A percentile compares a stretch with the other conserved stretches of the same genome.
Evolutionary conservation across 164 flowering plant genomes (phyloP).

Genomic region (Taxillus chinensis): DNA sequence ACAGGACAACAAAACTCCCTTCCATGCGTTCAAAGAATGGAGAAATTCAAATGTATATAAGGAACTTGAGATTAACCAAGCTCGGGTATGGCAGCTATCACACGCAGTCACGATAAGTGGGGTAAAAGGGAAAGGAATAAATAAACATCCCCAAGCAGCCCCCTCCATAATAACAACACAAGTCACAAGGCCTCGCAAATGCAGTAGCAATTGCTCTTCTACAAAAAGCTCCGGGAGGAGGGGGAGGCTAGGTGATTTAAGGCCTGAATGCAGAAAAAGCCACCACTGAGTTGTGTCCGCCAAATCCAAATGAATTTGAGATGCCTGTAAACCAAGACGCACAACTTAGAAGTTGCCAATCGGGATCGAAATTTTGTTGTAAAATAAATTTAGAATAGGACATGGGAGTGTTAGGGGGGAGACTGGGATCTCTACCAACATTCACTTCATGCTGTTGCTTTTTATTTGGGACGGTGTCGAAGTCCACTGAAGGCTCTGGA

Average conservation of each 20-base stretch:
- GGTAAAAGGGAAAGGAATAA: too few species aligned
- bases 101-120: too few species aligned
- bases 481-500: constrained; percentile 79
- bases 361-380: neutral
- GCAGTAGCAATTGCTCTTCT: neutral
- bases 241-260: constrained; percentile 15
- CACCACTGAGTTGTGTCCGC: constrained; percentile 91
- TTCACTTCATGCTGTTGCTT: constrained; percentile 89
- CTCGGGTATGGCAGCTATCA: too few species aligned
- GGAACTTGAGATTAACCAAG: too few species aligned
- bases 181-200: too few species aligned
- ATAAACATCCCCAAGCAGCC: too few species aligned
- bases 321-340: constrained; percentile 38
- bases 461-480: constrained; percentile 71
- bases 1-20: too few species aligned
- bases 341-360: neutral
- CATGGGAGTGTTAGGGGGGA: neutral
- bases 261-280: constrained; percentile 79
- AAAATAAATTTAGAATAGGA: neutral
- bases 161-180: too few species aligned
- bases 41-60: too few species aligned
- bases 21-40: too few species aligned
- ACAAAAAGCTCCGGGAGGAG: neutral
- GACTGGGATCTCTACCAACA: constrained; percentile 51
- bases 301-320: constrained; percentile 90